These are phyloP conservation scores for Wickerhamomyces queroliae DNA, from an alignment of 805 yeast genomes.

Conservation along the genomic window DNA sequence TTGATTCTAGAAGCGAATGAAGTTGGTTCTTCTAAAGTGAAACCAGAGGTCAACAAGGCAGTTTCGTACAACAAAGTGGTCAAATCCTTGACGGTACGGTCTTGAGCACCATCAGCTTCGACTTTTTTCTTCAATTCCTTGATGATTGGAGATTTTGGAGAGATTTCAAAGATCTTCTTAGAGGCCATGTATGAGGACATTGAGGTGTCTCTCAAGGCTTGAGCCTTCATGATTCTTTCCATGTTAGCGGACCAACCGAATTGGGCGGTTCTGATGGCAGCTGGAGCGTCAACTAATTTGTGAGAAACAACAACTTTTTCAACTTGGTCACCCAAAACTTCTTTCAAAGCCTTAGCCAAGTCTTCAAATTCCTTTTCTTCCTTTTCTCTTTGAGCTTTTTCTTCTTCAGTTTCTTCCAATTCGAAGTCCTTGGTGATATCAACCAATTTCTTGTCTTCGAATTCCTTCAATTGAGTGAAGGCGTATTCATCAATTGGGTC, in stretches of 20 bases:
- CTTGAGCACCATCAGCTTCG: conserved; percentile 95
- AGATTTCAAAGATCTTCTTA: conserved; percentile 97
- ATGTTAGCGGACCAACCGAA: conserved; percentile 99
- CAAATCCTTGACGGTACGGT: conserved; percentile 96
- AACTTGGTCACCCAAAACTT: conserved; percentile 94
- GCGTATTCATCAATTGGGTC: conserved; percentile 99
- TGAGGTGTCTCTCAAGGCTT: conserved; percentile 96
- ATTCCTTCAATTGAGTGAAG: conserved; percentile 98
- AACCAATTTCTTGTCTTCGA: conserved; percentile 97
- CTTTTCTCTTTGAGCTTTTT: conserved; percentile 89
- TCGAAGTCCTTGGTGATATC: conserved; percentile 99
- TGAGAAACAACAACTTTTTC: conserved; percentile 99
- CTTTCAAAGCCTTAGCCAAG: conserved; percentile 93
- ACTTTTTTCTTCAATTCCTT: conserved; percentile 95
- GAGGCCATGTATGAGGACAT: conserved; percentile 99
- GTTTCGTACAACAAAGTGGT: conserved; percentile 96
- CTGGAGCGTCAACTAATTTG: conserved; percentile 97
- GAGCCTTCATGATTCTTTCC: conserved; percentile 99
- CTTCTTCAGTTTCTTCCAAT: conserved; percentile 97
- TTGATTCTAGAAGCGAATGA: conserved; percentile 97
- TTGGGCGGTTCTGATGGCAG: conserved; percentile 99
- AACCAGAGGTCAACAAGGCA: conserved; percentile 97
- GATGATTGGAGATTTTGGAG: conserved; percentile 94
- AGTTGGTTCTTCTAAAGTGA: conserved; percentile 97
- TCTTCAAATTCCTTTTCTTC: conserved; percentile 90